These are phyloP conservation scores for Vachellia collinsii DNA, from an alignment of 306 rosid species.

Conservation along the genomic window DNA sequence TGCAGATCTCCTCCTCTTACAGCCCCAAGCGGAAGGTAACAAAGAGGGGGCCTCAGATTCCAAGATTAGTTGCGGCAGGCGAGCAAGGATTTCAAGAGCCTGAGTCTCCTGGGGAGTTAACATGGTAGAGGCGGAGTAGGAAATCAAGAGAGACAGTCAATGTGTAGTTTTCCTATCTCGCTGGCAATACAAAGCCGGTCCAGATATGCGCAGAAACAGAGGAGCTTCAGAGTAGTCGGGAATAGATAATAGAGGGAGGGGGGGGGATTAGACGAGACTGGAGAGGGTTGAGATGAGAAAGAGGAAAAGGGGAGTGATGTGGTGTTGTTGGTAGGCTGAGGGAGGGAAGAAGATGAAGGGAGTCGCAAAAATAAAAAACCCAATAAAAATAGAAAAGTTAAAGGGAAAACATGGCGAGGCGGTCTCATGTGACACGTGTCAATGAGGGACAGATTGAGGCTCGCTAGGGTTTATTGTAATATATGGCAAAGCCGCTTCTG, in stretches of 20 bases:
- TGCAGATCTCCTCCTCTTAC: conserved; percentile 58
- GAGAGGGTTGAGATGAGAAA: too few relatives aligned
- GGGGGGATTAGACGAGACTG: neutral
- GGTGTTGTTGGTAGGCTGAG: neutral
- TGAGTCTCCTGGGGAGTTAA: conserved; percentile 35
- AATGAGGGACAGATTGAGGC: too few relatives aligned
- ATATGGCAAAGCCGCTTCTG: neutral
- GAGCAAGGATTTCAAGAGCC: conserved; percentile 44
- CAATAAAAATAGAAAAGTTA: conserved; percentile 10
- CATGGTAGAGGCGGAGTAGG: neutral
- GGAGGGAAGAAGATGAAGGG: neutral
- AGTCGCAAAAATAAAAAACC: neutral
- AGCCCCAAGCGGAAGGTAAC: conserved; percentile 45
- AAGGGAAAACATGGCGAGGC: conserved; percentile 21
- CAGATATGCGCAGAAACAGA: neutral
- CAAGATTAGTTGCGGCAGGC: conserved; percentile 21
- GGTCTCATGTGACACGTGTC: too few relatives aligned
- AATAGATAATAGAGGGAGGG: neutral
- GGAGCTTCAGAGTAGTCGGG: neutral
- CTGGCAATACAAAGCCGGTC: neutral
- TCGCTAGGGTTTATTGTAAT: conserved; percentile 49
- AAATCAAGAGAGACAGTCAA: neutral
- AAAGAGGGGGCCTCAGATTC: neutral
- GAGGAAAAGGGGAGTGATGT: neutral
- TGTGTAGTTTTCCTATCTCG: neutral